These are phyloP conservation scores for Passalora sequoiae DNA, from an alignment of 2,329 filamentous ascomycete genomes.

Conservation along the genomic window DNA sequence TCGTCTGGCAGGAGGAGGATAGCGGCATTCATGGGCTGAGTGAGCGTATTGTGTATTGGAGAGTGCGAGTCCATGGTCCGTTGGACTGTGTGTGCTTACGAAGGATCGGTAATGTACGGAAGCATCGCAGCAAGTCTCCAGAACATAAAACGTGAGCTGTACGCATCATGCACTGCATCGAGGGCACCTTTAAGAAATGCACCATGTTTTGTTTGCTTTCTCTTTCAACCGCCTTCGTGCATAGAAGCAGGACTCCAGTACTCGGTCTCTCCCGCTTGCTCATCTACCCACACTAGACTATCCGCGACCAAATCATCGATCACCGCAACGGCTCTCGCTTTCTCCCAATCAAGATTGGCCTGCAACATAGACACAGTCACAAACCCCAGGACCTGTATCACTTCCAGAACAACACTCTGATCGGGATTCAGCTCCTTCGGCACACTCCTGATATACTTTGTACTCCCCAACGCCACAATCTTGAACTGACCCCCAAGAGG, in stretches of 20 bases:
- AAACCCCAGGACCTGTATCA: constrained; percentile 81
- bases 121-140: no score
- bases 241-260: constrained; percentile 88
- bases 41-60: no score
- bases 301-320: constrained; percentile 85
- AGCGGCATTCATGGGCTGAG: no score
- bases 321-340: constrained; percentile 77
- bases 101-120: no score
- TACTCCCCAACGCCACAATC: constrained; percentile 75
- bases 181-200: no score
- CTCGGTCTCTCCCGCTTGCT: constrained; percentile 77
- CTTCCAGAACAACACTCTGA: constrained; percentile 87
- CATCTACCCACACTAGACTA: constrained; percentile 90
- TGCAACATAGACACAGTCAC: constrained; percentile 86
- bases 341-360: constrained; percentile 79
- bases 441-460: constrained; percentile 83
- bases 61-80: no score
- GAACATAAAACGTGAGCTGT: no score
- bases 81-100: no score
- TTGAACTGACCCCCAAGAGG: constrained; percentile 86
- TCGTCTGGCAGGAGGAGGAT: no score
- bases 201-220: no score
- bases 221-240: constrained; percentile 28
- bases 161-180: no score
- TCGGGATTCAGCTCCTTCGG: constrained; percentile 94